Evolutionary conservation across 2,329 filamentous ascomycete genomes (phyloP).

Genomic region (Cladophialophora exuberans): DNA sequence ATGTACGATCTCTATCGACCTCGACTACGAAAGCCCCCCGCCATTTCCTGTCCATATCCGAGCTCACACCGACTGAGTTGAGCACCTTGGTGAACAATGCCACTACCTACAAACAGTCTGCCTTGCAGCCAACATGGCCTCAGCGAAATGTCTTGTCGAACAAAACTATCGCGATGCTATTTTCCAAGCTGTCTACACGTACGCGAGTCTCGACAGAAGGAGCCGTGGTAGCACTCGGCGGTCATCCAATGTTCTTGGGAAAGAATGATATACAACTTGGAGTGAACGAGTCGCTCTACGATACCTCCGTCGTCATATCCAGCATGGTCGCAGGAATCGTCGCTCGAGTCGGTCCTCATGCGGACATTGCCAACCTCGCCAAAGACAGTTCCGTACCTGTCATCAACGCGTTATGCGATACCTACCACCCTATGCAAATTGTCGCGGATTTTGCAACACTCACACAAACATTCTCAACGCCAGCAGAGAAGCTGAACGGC

Average conservation of each 20-base stretch:
- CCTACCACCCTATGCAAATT: constrained; percentile 91
- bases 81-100: constrained; percentile 82
- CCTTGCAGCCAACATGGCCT: constrained; percentile 68
- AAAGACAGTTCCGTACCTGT: constrained; percentile 76
- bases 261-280: constrained; percentile 96
- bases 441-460: constrained; percentile 95
- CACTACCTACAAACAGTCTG: constrained; percentile 70
- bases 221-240: constrained; percentile 84
- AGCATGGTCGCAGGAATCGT: constrained; percentile 87
- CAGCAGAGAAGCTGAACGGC: constrained; percentile 67
- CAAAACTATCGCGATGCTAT: constrained; percentile 90
- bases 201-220: constrained; percentile 93
- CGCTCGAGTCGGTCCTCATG: constrained; percentile 75
- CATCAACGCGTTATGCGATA: constrained; percentile 85
- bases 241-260: constrained; percentile 94
- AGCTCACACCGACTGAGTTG: constrained; percentile 80
- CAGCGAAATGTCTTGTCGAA: constrained; percentile 67
- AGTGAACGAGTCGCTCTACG: constrained; percentile 90
- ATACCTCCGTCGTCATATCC: constrained; percentile 90
- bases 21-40: constrained; percentile 65
- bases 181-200: constrained; percentile 92
- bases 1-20: constrained; percentile 18
- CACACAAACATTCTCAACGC: constrained; percentile 69
- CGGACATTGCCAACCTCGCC: constrained; percentile 72
- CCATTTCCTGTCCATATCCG: constrained; percentile 88